Evolutionary conservation across 2,329 filamentous ascomycete genomes (phyloP).

Genomic region (Claviceps capensis): DNA sequence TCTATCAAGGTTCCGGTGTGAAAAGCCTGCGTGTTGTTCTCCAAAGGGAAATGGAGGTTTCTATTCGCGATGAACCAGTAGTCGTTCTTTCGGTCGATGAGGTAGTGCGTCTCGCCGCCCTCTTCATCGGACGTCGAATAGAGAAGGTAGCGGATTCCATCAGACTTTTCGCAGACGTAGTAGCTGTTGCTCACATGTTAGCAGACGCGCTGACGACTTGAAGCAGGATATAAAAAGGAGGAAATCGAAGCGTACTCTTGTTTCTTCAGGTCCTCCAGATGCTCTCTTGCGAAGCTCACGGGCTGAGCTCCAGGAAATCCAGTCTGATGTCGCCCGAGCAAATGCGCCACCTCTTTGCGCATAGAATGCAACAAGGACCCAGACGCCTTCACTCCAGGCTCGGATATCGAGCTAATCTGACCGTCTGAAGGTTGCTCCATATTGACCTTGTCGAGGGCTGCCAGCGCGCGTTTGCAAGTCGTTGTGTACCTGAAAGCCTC

Average conservation of each 20-base stretch:
- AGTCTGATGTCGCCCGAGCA: constrained; percentile 56
- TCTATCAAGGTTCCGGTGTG: constrained; percentile 77
- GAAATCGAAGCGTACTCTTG: constrained; percentile 46
- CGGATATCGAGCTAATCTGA: constrained; percentile 36
- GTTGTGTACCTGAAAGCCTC: not conserved
- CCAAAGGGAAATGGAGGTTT: constrained; percentile 67
- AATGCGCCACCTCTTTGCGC: constrained; percentile 57
- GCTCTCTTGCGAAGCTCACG: constrained; percentile 74
- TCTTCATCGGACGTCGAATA: constrained; percentile 61
- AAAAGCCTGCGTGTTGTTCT: constrained; percentile 49
- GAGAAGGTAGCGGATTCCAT: constrained; percentile 89
- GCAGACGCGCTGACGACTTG: not conserved
- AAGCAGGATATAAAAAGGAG: constrained; percentile 3
- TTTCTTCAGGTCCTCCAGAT: constrained; percentile 67
- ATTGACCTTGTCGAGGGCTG: constrained; percentile 1
- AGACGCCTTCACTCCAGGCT: constrained; percentile 52
- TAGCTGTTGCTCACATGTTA: constrained; percentile 42
- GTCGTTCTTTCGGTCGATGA: constrained; percentile 96
- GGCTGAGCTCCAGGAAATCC: constrained; percentile 86
- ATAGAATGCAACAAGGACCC: constrained; percentile 46
- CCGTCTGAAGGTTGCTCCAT: constrained; percentile 19
- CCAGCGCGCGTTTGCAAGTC: not conserved
- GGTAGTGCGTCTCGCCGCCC: constrained; percentile 60
- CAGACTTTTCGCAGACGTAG: constrained; percentile 96
- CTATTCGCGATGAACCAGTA: constrained; percentile 69